Percentiles rank a stretch among this genome's conserved stretches.
phyloP scores from a whole-genome alignment of 441 rosid species.

The Capsella rubella region DNA sequence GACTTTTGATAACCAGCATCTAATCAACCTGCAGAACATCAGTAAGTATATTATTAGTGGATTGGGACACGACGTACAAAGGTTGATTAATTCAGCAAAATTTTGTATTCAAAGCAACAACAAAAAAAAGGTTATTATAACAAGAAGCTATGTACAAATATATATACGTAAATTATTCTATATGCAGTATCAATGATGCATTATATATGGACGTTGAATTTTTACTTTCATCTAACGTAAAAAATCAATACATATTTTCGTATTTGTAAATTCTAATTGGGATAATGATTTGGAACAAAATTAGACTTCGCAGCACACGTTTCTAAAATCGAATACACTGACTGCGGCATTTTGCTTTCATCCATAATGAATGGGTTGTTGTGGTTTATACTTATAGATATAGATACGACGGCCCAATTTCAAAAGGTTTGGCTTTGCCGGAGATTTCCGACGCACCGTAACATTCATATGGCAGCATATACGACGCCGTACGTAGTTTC shows the following conservation, averaged over 20 bases:
- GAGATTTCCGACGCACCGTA: not conserved
- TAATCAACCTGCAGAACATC: not conserved
- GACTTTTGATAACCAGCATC: not conserved
- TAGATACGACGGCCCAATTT: conserved; percentile 29
- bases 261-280: too few relatives aligned
- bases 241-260: too few relatives aligned
- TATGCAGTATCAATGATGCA: too few relatives aligned
- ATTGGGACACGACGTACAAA: not conserved
- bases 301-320: too few relatives aligned
- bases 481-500: conserved; percentile 5
- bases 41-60: not conserved
- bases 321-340: not conserved
- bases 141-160: too few relatives aligned
- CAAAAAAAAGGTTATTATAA: too few relatives aligned
- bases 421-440: not conserved
- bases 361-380: conserved; percentile 6
- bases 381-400: not conserved
- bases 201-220: too few relatives aligned
- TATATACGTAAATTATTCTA: too few relatives aligned
- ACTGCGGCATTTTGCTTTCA: not conserved
- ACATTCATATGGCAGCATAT: not conserved
- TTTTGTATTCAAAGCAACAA: too few relatives aligned
- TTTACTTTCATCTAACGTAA: too few relatives aligned
- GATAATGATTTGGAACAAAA: too few relatives aligned
- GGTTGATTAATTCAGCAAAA: not conserved